Evolutionary conservation across 2,329 filamentous ascomycete species (phyloP).

Genomic region (Fusarium denticulatum): DNA sequence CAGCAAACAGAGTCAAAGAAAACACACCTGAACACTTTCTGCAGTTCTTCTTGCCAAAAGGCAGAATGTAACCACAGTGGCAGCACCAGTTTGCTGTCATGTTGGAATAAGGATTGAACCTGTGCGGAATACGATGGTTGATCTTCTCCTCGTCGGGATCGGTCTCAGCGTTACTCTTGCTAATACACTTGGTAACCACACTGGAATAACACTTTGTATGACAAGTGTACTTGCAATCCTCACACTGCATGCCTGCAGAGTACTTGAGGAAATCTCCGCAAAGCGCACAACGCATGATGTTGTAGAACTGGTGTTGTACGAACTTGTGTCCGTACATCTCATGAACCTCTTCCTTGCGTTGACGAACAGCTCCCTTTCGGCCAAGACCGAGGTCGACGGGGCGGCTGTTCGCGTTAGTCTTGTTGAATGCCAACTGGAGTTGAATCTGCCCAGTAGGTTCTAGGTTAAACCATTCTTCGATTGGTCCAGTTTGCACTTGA

Average conservation of each 20-base stretch:
- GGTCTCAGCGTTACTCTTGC: slow-evolving; percentile 97
- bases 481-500: slow-evolving; percentile 67
- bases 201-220: slow-evolving; percentile 97
- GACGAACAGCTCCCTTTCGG: slow-evolving; percentile 93
- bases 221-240: slow-evolving; percentile 99
- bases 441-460: slow-evolving; percentile 95
- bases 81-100: slow-evolving; percentile 99
- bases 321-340: slow-evolving; percentile 99
- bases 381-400: slow-evolving; percentile 90
- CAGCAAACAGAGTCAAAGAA: background rate
- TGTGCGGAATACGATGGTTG: slow-evolving; percentile 98
- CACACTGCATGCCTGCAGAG: slow-evolving; percentile 98
- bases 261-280: slow-evolving; percentile 99
- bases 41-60: slow-evolving; percentile 94
- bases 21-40: slow-evolving; percentile 85
- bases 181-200: slow-evolving; percentile 99
- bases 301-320: slow-evolving; percentile 98
- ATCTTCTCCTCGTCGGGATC: slow-evolving; percentile 99
- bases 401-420: slow-evolving; percentile 84
- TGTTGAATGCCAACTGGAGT: slow-evolving; percentile 89
- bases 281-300: slow-evolving; percentile 98
- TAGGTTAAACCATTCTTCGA: slow-evolving; percentile 96
- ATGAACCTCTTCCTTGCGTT: slow-evolving; percentile 97
- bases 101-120: slow-evolving; percentile 96
- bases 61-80: slow-evolving; percentile 95